phyloP scores from a whole-genome alignment of 2,329 filamentous ascomycete species.

The Nannizziopsis barbatae region DNA sequence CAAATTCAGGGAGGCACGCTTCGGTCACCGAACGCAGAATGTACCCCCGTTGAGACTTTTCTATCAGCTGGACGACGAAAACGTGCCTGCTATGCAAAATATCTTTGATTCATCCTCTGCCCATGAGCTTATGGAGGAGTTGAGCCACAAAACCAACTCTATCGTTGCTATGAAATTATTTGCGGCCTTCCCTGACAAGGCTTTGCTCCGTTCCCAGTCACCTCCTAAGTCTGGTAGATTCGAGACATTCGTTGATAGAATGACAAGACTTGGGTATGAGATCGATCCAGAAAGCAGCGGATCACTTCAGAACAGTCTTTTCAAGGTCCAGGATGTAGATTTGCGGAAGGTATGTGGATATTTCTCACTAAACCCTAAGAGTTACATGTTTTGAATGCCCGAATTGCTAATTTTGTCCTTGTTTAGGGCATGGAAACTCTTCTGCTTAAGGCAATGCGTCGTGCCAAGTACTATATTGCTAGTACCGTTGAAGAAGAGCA shows the following conservation, averaged over 20 bases:
- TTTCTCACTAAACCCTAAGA: neutral
- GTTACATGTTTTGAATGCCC: conserved; percentile 5
- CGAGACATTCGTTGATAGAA: conserved; percentile 81
- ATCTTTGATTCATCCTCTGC: conserved; percentile 84
- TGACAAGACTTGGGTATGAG: conserved; percentile 81
- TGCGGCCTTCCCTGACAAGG: conserved; percentile 75
- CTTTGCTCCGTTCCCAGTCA: conserved; percentile 75
- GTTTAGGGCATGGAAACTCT: conserved; percentile 80
- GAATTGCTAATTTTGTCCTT: conserved; percentile 16
- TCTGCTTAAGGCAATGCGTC: conserved; percentile 86
- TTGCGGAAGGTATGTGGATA: conserved; percentile 57
- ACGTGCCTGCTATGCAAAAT: conserved; percentile 91
- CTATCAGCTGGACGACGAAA: conserved; percentile 94
- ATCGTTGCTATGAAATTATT: conserved; percentile 78
- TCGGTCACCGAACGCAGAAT: conserved; percentile 65
- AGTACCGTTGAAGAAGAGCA: conserved; percentile 61
- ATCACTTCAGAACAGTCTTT: conserved; percentile 83
- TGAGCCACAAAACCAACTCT: conserved; percentile 84
- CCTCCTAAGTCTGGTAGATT: conserved; percentile 79
- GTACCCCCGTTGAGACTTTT: conserved; percentile 79
- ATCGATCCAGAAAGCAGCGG: conserved; percentile 85
- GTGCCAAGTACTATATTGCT: conserved; percentile 87
- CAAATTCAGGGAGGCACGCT: conserved; percentile 80
- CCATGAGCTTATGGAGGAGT: conserved; percentile 87
- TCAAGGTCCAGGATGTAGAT: conserved; percentile 79